A percentile compares a stretch with the other conserved stretches of the same genome.
These are phyloP conservation scores for Creolimax fragrantissima DNA, from an alignment of 78 protist species.

Conservation along the genomic window DNA sequence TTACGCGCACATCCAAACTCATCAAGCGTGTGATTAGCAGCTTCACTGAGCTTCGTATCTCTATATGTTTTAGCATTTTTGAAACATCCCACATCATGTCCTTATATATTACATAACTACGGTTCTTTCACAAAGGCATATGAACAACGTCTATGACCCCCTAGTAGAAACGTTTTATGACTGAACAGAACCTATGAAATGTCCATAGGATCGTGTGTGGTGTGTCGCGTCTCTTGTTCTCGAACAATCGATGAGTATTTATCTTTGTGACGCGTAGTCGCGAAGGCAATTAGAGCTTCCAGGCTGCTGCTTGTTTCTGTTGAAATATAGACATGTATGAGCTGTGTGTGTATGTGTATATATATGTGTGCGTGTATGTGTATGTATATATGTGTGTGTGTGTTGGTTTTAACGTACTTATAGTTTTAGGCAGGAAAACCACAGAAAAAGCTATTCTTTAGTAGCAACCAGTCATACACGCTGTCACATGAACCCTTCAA, in stretches of 20 bases:
- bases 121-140: no score
- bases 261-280: background rate
- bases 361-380: background rate
- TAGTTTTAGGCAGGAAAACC: background rate
- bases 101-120: no score
- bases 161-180: no score
- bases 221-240: background rate
- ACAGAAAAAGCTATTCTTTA: background rate
- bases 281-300: background rate
- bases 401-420: background rate
- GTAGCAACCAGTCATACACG: background rate
- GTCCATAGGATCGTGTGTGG: background rate
- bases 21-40: no score
- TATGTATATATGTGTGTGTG: background rate
- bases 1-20: no score
- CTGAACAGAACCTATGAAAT: no score
- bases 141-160: no score
- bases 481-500: background rate
- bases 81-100: no score
- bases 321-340: background rate
- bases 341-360: background rate
- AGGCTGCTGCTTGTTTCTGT: background rate
- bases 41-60: no score
- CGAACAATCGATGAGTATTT: background rate
- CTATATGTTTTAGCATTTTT: no score